These are phyloP conservation scores for Diaporthe velutina DNA, from an alignment of 2,329 filamentous ascomycete species.

Conservation along the genomic window DNA sequence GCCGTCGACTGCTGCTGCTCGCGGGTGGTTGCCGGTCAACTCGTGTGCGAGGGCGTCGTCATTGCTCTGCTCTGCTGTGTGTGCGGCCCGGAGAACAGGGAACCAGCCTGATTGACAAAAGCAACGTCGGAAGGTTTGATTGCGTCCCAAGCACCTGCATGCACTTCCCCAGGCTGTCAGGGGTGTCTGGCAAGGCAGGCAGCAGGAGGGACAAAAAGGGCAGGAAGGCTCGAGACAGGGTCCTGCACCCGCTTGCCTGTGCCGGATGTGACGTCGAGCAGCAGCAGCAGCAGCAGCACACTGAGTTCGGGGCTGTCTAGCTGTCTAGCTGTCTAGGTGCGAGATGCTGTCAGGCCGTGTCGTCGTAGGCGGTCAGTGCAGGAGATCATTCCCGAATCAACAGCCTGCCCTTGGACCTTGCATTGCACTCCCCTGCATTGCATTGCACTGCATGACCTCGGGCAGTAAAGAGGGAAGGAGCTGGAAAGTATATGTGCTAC, in stretches of 20 bases:
- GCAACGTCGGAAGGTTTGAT: slow-evolving; percentile 10
- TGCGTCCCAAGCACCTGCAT: slow-evolving; percentile 12
- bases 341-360: not conserved
- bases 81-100: not conserved
- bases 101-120: not conserved
- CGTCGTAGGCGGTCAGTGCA: slow-evolving; percentile 1
- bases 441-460: slow-evolving; percentile 18
- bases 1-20: not conserved
- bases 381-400: not conserved
- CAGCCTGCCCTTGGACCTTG: not conserved
- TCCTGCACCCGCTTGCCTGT: slow-evolving; percentile 12
- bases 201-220: too few relatives aligned
- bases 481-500: not conserved
- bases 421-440: slow-evolving; percentile 3
- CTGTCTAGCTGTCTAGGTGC: not conserved
- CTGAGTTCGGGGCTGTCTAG: not conserved
- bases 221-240: not conserved
- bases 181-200: not conserved
- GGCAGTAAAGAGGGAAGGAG: not conserved
- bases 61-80: not conserved
- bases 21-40: not conserved
- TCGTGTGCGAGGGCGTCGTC: not conserved
- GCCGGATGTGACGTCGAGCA: slow-evolving; percentile 21
- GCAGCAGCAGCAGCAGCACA: not conserved
- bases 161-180: slow-evolving; percentile 19